Conservation (phyloP, 2,329 filamentous ascomycete genomes). For the Pezicula rhizophila region DNA sequence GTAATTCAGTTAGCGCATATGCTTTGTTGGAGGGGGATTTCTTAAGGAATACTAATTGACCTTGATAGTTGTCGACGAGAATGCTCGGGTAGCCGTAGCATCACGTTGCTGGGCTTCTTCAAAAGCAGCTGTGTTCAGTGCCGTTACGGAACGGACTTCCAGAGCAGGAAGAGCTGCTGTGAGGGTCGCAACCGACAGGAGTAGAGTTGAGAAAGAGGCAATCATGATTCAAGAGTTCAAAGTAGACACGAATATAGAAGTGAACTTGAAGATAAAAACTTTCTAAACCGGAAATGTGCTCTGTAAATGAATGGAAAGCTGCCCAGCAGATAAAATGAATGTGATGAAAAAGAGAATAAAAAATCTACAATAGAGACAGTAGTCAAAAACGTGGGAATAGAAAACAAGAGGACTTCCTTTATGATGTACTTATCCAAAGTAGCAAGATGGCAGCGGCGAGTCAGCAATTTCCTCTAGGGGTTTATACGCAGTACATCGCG, state of each 20-base stretch:
- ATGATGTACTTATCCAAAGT: neutral
- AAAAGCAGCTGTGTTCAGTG: slow-evolving; percentile 33
- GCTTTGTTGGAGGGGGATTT: neutral
- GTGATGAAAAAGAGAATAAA: slow-evolving; percentile 2
- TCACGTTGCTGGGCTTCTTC: slow-evolving; percentile 37
- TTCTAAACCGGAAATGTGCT: slow-evolving; percentile 1
- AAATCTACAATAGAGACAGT: neutral
- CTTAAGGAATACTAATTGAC: slow-evolving; percentile 19
- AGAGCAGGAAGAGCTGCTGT: slow-evolving; percentile 19
- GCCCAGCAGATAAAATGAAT: slow-evolving; percentile 16
- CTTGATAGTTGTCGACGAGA: slow-evolving; percentile 34
- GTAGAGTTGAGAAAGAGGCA: slow-evolving; percentile 11
- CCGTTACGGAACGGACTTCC: slow-evolving; percentile 25
- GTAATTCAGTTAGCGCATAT: slow-evolving; percentile 2
- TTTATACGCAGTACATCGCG: too few relatives aligned
- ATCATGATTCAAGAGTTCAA: slow-evolving; percentile 9
- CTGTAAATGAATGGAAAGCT: slow-evolving; percentile 17
- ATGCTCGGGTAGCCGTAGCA: slow-evolving; percentile 35
- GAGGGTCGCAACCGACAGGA: slow-evolving; percentile 14
- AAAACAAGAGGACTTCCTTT: slow-evolving; percentile 1
- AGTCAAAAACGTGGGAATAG: slow-evolving; percentile 3
- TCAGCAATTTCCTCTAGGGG: too few relatives aligned
- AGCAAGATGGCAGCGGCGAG: neutral
- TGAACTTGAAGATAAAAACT: slow-evolving; percentile 4
- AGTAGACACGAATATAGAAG: neutral